phyloP scores from a whole-genome alignment of 1,284 basidiomycete species.

The Paramarasmius palmivorus region DNA sequence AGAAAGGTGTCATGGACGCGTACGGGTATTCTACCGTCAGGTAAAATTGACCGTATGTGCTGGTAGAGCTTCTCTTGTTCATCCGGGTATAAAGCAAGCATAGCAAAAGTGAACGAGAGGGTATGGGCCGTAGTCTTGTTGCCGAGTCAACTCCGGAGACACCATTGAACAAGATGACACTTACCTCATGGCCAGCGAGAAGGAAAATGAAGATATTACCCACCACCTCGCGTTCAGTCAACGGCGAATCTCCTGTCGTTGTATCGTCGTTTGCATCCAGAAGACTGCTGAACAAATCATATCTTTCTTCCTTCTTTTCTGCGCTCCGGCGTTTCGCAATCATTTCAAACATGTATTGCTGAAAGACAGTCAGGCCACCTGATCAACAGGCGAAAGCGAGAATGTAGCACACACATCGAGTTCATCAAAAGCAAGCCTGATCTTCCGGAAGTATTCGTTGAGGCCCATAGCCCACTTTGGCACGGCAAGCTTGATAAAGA shows the following conservation, averaged over 20 bases:
- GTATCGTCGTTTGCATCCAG: conserved; percentile 47
- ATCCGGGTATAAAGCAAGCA: conserved; percentile 37
- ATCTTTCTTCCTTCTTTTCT: conserved; percentile 41
- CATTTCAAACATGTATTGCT: conserved; percentile 61
- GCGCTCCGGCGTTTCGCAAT: conserved; percentile 41
- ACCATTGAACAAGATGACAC: background rate
- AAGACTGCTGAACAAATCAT: conserved; percentile 59
- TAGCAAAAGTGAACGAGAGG: conserved; percentile 7
- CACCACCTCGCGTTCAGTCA: conserved; percentile 51
- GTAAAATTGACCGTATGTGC: conserved; percentile 38
- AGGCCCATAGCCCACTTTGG: conserved; percentile 46
- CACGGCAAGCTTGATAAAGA: conserved; percentile 42
- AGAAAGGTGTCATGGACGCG: conserved; percentile 14
- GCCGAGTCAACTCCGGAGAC: background rate
- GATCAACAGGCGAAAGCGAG: conserved; percentile 1
- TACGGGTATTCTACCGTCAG: conserved; percentile 44
- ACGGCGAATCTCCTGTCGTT: conserved; percentile 33
- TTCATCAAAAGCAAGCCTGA: conserved; percentile 46
- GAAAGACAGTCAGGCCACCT: background rate
- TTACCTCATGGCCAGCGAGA: conserved; percentile 61
- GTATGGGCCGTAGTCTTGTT: conserved; percentile 28
- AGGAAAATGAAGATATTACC: conserved; percentile 64
- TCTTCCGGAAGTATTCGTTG: conserved; percentile 36
- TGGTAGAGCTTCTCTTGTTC: conserved; percentile 50
- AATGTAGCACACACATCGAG: conserved; percentile 37